Evolutionary conservation across 257 asterid species (phyloP).

Genomic region (Solanum piurae): DNA sequence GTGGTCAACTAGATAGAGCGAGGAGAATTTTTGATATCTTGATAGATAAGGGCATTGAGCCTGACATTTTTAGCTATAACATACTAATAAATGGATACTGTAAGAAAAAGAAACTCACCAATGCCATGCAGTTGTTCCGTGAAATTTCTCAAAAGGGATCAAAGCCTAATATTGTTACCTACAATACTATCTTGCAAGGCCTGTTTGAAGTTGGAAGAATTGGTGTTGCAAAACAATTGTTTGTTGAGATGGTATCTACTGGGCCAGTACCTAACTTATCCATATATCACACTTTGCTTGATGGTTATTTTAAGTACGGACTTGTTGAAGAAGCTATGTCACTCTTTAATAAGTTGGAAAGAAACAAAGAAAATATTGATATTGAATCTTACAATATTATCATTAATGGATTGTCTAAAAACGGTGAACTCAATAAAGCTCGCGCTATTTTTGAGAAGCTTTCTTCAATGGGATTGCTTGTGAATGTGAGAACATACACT

Average conservation of each 20-base stretch:
- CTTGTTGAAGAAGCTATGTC: no score
- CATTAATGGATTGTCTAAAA: no score
- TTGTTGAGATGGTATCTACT: no score
- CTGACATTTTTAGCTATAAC: not conserved
- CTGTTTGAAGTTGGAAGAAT: not conserved
- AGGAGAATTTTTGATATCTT: not conserved
- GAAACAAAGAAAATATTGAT: no score
- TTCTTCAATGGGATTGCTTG: no score
- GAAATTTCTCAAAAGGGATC: not conserved
- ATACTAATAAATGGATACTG: no score
- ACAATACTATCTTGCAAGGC: not conserved
- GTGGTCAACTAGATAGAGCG: not conserved
- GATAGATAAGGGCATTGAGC: not conserved
- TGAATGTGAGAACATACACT: no score
- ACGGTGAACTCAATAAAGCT: no score
- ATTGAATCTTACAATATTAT: no score
- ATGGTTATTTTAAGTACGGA: no score
- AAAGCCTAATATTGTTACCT: not conserved
- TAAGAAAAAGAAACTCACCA: not conserved
- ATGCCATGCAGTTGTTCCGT: not conserved
- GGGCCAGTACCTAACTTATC: accelerated
- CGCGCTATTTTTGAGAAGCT: no score
- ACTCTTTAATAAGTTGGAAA: no score
- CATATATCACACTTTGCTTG: accelerated
- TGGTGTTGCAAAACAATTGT: not conserved